A percentile compares a stretch with the other conserved stretches of the same genome.
These are phyloP conservation scores for Saturnispora gosingensis DNA, from an alignment of 805 yeast species.

Conservation along the genomic window DNA sequence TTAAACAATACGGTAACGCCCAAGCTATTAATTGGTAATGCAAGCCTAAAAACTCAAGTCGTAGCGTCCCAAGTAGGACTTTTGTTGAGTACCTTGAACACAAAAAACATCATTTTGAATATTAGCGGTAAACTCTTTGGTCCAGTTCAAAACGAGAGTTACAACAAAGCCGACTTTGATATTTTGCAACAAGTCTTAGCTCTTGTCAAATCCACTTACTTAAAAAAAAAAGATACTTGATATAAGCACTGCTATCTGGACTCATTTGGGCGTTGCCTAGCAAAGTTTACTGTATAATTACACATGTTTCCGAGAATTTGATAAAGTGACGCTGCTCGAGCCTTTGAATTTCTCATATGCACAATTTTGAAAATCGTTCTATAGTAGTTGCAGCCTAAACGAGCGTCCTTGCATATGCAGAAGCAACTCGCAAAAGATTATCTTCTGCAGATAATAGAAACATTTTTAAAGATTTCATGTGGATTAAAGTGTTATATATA, in stretches of 20 bases:
- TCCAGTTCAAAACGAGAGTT: constrained; percentile 20
- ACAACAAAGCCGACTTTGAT: constrained; percentile 32
- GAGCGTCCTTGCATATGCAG: background rate
- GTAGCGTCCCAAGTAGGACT: constrained; percentile 42
- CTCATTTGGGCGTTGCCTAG: too few species aligned
- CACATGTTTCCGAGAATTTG: too few species aligned
- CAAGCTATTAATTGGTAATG: constrained; percentile 35
- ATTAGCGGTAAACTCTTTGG: constrained; percentile 40
- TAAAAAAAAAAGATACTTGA: background rate
- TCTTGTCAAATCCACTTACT: constrained; percentile 11
- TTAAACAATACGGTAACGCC: constrained; percentile 16
- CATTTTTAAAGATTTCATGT: too few species aligned
- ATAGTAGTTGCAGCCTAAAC: background rate
- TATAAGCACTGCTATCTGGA: too few species aligned
- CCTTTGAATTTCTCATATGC: background rate
- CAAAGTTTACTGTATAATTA: too few species aligned
- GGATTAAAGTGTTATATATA: background rate
- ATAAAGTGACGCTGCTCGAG: too few species aligned
- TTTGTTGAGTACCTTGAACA: constrained; percentile 26
- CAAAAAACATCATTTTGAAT: constrained; percentile 35
- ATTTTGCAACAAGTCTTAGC: constrained; percentile 32
- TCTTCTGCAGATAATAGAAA: background rate
- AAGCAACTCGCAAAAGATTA: background rate
- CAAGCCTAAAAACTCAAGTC: constrained; percentile 37
- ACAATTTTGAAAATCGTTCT: background rate